Conservation (phyloP, 495 filamentous ascomycete species). For the Trichocladium uniseriatum region DNA sequence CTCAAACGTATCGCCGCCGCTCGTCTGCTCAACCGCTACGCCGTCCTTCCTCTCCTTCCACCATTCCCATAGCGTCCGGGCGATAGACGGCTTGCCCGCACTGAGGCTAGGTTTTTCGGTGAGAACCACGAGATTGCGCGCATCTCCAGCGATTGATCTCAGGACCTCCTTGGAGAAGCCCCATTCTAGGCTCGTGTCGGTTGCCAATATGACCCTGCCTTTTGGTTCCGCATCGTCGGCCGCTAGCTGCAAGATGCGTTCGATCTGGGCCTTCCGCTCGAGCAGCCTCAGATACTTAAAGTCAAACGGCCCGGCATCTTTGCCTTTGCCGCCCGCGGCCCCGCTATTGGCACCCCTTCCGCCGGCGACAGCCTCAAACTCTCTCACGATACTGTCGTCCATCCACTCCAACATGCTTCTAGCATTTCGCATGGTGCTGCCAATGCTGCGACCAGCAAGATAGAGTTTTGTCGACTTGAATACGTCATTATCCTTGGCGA, state of each 20-base stretch:
- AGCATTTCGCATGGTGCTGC: conserved; percentile 76
- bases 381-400: conserved; percentile 83
- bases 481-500: conserved; percentile 47
- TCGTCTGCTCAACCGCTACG: conserved; percentile 48
- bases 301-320: conserved; percentile 68
- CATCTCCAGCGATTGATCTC: conserved; percentile 59
- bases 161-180: conserved; percentile 87
- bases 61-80: conserved; percentile 59
- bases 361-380: conserved; percentile 73
- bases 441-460: conserved; percentile 69
- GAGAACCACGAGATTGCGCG: conserved; percentile 72
- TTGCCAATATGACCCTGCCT: conserved; percentile 79
- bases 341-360: conserved; percentile 37
- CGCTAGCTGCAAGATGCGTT: conserved; percentile 44
- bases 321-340: conserved; percentile 28
- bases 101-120: conserved; percentile 53
- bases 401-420: conserved; percentile 99
- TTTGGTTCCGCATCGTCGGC: conserved; percentile 29
- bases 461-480: conserved; percentile 66
- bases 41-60: conserved; percentile 58
- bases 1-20: conserved; percentile 52
- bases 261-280: conserved; percentile 64
- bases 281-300: conserved; percentile 79
- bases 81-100: conserved; percentile 37
- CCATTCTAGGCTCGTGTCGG: conserved; percentile 85